Evolutionary conservation across 306 rosid species (phyloP), one percentile per base, ranked within the genome.

Genomic region (Quercus aquifolioides): DNA sequence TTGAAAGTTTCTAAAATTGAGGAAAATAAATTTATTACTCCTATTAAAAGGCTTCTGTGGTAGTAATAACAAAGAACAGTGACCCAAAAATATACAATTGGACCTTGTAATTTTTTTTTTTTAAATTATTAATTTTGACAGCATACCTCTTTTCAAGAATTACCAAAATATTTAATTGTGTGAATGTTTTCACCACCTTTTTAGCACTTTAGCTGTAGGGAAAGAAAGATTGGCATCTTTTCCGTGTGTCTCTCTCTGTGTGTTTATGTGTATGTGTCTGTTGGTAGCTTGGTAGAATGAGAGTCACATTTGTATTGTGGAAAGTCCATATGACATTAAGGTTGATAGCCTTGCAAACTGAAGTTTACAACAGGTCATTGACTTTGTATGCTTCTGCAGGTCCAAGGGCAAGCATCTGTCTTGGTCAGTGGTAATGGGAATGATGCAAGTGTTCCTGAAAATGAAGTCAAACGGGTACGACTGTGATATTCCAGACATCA

Each of bases 401-500:
- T 79, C 25, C 87, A 80, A 18, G 90, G 85, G 79, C 91, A 85
- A 74, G 57, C 85, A 73, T 71, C 89, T 64, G 62, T 74, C 77
- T 71, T 90, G 33, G 81, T 77, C 67, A 73, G 17, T 76, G 88
- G 89, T 20, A 87, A 91, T 63, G 90, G 89, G 74, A 86, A 79
- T 21, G 97, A 94, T 77, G 85, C 83, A 21, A 94, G 86, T 69
- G 99, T 94, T 68, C 99, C 99, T 2, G 92, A 86, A 80, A 75
- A 72, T 62, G 92, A 91, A 30, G 86, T 70, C 72, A 91, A 92
- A 81, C 79, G 99, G 79, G 5, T 84, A 74, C 85, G 91, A 19
- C 10, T 87, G 67, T 92, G 83, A 87, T 38, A 18, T 63, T 28
- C 28, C 26, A 33, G 30, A 55, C 70, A 56, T 74, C 57, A 35